Base-by-base conservation (phyloP, 2,329 filamentous ascomycete genomes). In the Knufia fluminis region DNA sequence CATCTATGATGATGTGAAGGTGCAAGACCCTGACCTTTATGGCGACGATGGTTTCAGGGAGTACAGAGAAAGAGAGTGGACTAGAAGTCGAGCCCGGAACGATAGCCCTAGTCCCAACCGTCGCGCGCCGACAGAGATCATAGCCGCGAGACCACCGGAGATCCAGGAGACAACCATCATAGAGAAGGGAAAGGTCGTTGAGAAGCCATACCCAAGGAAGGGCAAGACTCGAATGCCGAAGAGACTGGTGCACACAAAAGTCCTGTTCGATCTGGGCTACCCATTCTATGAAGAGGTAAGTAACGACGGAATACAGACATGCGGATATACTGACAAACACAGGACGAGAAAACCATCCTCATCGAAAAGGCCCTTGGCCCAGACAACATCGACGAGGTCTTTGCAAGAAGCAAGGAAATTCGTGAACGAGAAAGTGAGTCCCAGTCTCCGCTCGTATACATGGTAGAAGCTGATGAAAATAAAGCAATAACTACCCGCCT, bases 191-290 rank as follows among this genome's bases (percentile, higher is more conserved):
- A 74, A 71, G 60, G 78, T 71, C 65, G 76, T 82, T 51, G 60
- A 70, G 52, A 70, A 69, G 52, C 67, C 70, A 50, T 87, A 85
- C 56, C 84, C 85, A 8, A 85, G 86, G 69, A 89, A 85, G 65
- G 90, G 90, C 60, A 94, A 90, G 75, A 96, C 90, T 12, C 81
- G 86, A 59, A 89, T 96, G 64, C 90, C 90, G 1, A 81, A 79
- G 52, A 79, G 84, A 50, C 73, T 95, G 52, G 86, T 94, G 12
- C 85, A 86, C 56, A 84, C 85, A 63, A 77, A 83, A 53, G 90
- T 87, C 1, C 77, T 96, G 28, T 82, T 86, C 54, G 86, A 95
- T 55, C 73, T 94, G 12, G 84, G 86, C 10, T 95, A 95, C 66
- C 86, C 87, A 0, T 96, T 82, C 60, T 77, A 86, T 49, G 86